These are phyloP conservation scores for Leptographium flavum DNA, from an alignment of 2,329 filamentous ascomycete genomes.

Conservation along the genomic window DNA sequence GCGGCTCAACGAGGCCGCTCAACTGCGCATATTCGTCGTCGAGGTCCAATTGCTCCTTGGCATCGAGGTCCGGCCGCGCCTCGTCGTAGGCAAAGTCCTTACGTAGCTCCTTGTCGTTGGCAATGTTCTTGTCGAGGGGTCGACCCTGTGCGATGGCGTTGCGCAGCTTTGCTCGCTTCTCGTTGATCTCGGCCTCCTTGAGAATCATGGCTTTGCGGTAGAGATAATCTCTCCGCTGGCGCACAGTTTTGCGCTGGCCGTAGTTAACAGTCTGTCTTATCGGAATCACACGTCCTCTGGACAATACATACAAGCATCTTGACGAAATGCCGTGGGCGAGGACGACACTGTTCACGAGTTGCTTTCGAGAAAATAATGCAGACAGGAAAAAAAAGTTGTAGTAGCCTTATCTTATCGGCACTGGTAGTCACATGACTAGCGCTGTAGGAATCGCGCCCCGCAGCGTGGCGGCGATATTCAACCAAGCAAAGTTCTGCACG, in stretches of 20 bases:
- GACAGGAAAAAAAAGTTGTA: not conserved
- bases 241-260: conserved; percentile 52
- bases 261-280: not conserved
- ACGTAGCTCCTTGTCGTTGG: conserved; percentile 71
- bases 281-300: not conserved
- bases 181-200: conserved; percentile 80
- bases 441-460: conserved; percentile 3
- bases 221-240: conserved; percentile 74
- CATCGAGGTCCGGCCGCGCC: conserved; percentile 51
- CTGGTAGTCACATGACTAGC: not conserved
- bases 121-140: conserved; percentile 65
- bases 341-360: no score
- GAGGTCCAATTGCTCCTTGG: conserved; percentile 56
- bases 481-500: conserved; percentile 1
- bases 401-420: not conserved
- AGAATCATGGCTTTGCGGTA: conserved; percentile 80
- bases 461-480: not conserved
- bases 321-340: not conserved
- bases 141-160: conserved; percentile 80
- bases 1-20: conserved; percentile 72
- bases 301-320: conserved; percentile 11
- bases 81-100: conserved; percentile 93
- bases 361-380: not conserved
- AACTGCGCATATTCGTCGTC: conserved; percentile 86
- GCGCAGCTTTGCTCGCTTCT: conserved; percentile 79